These are phyloP conservation scores for Colletotrichum higginsianum DNA, from an alignment of 2,329 filamentous ascomycete genomes.

Conservation along the genomic window DNA sequence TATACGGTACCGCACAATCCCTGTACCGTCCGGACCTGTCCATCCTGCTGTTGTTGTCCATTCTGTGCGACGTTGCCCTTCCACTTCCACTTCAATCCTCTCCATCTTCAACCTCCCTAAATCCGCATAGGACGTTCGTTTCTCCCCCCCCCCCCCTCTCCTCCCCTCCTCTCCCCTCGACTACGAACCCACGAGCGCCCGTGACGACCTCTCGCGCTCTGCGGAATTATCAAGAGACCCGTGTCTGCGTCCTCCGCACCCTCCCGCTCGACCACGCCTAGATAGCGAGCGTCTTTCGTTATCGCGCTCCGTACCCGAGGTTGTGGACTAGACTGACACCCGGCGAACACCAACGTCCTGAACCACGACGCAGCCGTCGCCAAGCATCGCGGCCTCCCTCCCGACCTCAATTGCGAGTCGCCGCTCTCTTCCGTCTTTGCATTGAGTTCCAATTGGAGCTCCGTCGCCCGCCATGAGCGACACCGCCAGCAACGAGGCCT, in stretches of 20 bases:
- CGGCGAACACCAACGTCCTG: neutral
- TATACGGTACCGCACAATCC: slow-evolving; percentile 2
- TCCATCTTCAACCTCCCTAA: slow-evolving; percentile 41
- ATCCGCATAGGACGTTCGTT: slow-evolving; percentile 35
- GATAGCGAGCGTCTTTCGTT: slow-evolving; percentile 8
- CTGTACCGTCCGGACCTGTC: slow-evolving; percentile 20
- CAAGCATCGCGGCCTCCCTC: slow-evolving; percentile 16
- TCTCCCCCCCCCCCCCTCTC: neutral
- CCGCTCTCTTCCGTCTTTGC: slow-evolving; percentile 2
- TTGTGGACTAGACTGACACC: slow-evolving; percentile 2
- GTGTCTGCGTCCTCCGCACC: slow-evolving; percentile 4
- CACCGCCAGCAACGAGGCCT: slow-evolving; percentile 30
- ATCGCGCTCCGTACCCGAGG: neutral
- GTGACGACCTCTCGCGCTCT: slow-evolving; percentile 28
- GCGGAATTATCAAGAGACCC: slow-evolving; percentile 3
- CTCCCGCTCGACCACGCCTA: neutral
- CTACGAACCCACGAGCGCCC: slow-evolving; percentile 33
- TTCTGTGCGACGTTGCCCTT: slow-evolving; percentile 39
- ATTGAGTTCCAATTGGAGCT: slow-evolving; percentile 39
- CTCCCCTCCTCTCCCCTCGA: slow-evolving; percentile 15
- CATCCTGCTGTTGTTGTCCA: slow-evolving; percentile 9
- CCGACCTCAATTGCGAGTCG: slow-evolving; percentile 28
- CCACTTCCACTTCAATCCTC: slow-evolving; percentile 24
- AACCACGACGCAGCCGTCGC: slow-evolving; percentile 12
- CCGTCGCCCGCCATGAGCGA: slow-evolving; percentile 37